Base-by-base conservation (phyloP, 257 asterid genomes). In the Lycium barbarum region DNA sequence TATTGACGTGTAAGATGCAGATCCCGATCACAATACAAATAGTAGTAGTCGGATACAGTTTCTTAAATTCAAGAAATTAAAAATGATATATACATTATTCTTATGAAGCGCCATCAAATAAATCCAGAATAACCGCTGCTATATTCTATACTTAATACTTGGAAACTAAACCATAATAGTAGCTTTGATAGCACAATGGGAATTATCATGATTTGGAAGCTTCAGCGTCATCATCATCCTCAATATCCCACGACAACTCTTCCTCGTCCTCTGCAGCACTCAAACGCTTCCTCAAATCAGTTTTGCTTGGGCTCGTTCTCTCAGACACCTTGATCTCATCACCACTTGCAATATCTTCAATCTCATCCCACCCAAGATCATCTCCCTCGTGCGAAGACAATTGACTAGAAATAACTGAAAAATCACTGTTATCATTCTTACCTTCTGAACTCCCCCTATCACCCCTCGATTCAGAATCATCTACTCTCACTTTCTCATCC, bases 361-460 rank as follows among this genome's bases (percentile, higher is more conserved):
- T 93, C 90, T 96, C 94, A 86, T 96, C 98, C 99, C 99, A 94
- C 33, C 92, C 98, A 40, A 91, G 85, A 40, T 96, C 98, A 84
- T 91, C 98, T 88, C 91, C 98, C 4, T 62, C 95, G 7, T 88
- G 94, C 0, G 92, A 90, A 7, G 95, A 91, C 8, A 88, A 84
- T 86, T 90, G 96, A 90, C 96, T 94, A 0, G 95, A 90, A 76
- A 94, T 88, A 85, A 94, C 85, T 17, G 97, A 93, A 85, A 92
- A 92, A 90, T 94, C 98, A 86, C 98, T 94, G 59, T 83, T 83
- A 38, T 90, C 97, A 18, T 88, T 84, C 89, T 85, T 93, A 65
- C 95, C 99, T 62, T 89, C 98, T 3, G 95, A 91, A 2, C 90
- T 87, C 65, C 90, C 95, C 79, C 85, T 90, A 86, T 93, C 97